Percentiles rank a stretch among this genome's conserved stretches.
Conservation (phyloP, 805 yeast species). For the Candida manassasensis region DNA sequence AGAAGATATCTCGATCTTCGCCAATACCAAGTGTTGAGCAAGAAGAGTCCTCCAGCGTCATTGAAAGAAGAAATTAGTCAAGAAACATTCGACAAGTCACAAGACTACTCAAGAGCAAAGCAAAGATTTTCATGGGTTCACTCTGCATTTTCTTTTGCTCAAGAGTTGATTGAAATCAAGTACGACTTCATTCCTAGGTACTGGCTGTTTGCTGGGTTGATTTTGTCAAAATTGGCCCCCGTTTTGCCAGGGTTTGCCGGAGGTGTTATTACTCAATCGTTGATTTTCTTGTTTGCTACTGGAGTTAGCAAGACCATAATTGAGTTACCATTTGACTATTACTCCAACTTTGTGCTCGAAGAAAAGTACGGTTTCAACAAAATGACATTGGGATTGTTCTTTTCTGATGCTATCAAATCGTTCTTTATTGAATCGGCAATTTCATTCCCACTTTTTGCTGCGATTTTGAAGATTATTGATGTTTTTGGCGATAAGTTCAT, state of each 20-base stretch:
- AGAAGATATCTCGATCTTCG: conserved; percentile 71
- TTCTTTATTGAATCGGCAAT: conserved; percentile 48
- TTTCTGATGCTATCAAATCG: conserved; percentile 65
- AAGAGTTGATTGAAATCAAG: conserved; percentile 55
- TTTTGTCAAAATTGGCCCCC: conserved; percentile 52
- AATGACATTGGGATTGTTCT: conserved; percentile 66
- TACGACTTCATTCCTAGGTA: conserved; percentile 45
- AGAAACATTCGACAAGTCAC: conserved; percentile 72
- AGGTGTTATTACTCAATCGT: conserved; percentile 67
- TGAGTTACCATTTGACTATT: conserved; percentile 66
- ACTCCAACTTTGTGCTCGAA: conserved; percentile 82
- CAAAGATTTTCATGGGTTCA: conserved; percentile 60
- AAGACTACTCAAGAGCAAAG: conserved; percentile 75
- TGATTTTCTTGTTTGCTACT: conserved; percentile 52
- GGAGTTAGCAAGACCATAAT: conserved; percentile 50
- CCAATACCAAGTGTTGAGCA: conserved; percentile 64
- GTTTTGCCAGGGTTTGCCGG: conserved; percentile 36
- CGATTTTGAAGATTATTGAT: conserved; percentile 75
- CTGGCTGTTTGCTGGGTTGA: conserved; percentile 48
- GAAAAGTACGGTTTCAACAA: conserved; percentile 93
- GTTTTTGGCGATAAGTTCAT: conserved; percentile 77
- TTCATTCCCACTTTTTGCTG: conserved; percentile 71
- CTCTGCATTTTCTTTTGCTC: conserved; percentile 45
- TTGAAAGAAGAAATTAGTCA: conserved; percentile 63
- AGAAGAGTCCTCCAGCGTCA: conserved; percentile 58